Base-by-base conservation (phyloP, 257 asterid genomes). In the Solanum pennellii region DNA sequence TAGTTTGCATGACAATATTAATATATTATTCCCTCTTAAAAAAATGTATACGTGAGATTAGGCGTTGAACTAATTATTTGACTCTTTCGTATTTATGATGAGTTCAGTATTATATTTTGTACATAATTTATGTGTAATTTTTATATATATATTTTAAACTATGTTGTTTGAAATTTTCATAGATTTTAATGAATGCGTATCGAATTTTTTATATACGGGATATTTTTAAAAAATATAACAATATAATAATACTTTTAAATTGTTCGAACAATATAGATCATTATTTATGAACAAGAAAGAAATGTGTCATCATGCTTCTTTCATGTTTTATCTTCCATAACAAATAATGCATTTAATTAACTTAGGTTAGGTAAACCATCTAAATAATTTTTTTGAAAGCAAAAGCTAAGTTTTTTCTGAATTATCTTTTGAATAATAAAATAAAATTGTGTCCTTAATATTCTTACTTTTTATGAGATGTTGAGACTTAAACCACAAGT, bases 141-240 rank as follows among this genome's bases (percentile, higher is more conserved):
- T 10, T 23, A 35, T 35, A 35, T 10, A n/a, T 11, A 0, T 23
- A 2, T 12, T 9, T n/a, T 62, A 10, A n/a, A 62, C 0, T 62
- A 62, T 62, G 9, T 62, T 62, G 3, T 0, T 62, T 0, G 1
- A 12, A 2, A 1, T 62, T 3, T 62, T 62, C 2, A 11, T n/a
- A 62, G 12, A 62, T 11, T 0, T 60, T 0, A 5, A 60, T 60
- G 3, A 0, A 10, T 23, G 1, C 0, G 0, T 60, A n/a, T 60
- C 3, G 0, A 3, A 60, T 9, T 21, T 13, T 21, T 3, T 10
- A 62, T 0, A 62, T n/a, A 5, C 23, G 23, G 0, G 10, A 7
- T 62, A n/a, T n/a, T n/a, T 62, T 62, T 10, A 0, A 3, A 6
- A 37, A 37, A 37, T 37, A 5, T 37, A 37, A 35, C 0, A 37